Base-by-base conservation (phyloP, 2,329 filamentous ascomycete genomes). In the Colletotrichum tropicale region DNA sequence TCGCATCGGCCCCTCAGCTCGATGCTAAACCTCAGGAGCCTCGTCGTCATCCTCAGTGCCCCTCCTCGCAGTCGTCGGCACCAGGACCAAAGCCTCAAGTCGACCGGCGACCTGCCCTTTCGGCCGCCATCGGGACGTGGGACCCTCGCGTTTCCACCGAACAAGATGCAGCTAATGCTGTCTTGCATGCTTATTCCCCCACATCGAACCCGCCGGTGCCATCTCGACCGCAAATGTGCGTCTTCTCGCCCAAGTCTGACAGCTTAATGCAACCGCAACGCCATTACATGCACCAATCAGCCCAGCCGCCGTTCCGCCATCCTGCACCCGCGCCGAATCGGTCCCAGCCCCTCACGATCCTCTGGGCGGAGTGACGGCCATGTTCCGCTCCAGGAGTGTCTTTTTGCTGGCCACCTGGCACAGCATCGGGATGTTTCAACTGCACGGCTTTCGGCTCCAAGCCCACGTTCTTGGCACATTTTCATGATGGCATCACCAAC, bases 151-250 rank as follows among this genome's bases (percentile, higher is more conserved):
- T 75, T 66, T 65, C 70, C 73, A 75, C 73, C 55, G 38, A 72
- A 26, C 30, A 60, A 71, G 73, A 66, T 56, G 73, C 62, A 73
- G 32, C 73, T 60, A 73, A 68, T 60, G 32, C 65, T 70, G 65
- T 74, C 61, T 61, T 74, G 65, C 74, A 70, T 75, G 74, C 38
- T 75, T 70, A 66, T 66, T 66, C 58, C 74, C 66, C 74, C 66
- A 66, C 71, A 70, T 66, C 74, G 30, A 67, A 58, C 64, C 62
- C 30, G 26, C 62, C 69, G 62, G 16, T 32, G 64, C 15, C 62
- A 26, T 69, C 30, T 28, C 30, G 70, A 24, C 65, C 26, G 24
- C 26, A 28, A 58, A 24, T n/a, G 67, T 24, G 65, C 55, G 55
- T 18, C 52, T 30, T 38, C 67, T 71, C 52, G 24, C 16, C 21